A percentile compares a stretch with the other conserved stretches of the same genome.
phyloP scores from a whole-genome alignment of 176 grass and related monocot species.

The Rhynchospora breviuscula region DNA sequence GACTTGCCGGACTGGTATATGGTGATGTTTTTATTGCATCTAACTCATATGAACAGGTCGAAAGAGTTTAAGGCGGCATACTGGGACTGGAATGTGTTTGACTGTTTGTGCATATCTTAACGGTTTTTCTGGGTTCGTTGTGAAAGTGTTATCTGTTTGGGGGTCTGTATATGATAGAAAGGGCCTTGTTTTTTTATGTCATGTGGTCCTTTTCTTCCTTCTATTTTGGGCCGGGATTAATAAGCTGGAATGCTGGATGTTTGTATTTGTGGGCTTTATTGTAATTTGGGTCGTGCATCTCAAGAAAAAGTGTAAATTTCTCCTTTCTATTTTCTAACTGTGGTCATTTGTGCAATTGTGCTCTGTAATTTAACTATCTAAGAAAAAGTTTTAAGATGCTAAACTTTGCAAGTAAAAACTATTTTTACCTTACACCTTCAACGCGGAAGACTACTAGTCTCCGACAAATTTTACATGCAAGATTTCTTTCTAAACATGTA shows the following conservation, averaged over 20 bases:
- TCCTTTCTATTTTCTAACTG: not conserved
- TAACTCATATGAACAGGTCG: conserved; percentile 11
- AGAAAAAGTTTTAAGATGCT: not conserved
- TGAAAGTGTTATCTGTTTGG: not conserved
- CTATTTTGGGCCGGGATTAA: not conserved
- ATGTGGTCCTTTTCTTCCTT: not conserved
- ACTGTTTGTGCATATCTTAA: not conserved
- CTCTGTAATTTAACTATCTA: too few species aligned
- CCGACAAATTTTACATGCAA: not conserved
- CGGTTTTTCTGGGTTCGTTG: not conserved
- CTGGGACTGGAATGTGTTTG: not conserved
- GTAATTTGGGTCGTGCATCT: not conserved
- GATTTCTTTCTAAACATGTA: not conserved
- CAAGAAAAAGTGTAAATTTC: not conserved
- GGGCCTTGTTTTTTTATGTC: conserved; percentile 1
- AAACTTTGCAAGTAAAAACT: not conserved
- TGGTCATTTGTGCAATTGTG: not conserved
- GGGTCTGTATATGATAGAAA: not conserved
- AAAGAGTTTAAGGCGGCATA: not conserved
- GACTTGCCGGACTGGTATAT: conserved; percentile 31
- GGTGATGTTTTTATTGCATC: conserved; percentile 25
- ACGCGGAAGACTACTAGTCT: not conserved
- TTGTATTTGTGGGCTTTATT: not conserved
- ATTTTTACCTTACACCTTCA: not conserved
- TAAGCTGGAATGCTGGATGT: not conserved